Conservation (phyloP, 208 protist species). For the Leptomonas seymouri region DNA sequence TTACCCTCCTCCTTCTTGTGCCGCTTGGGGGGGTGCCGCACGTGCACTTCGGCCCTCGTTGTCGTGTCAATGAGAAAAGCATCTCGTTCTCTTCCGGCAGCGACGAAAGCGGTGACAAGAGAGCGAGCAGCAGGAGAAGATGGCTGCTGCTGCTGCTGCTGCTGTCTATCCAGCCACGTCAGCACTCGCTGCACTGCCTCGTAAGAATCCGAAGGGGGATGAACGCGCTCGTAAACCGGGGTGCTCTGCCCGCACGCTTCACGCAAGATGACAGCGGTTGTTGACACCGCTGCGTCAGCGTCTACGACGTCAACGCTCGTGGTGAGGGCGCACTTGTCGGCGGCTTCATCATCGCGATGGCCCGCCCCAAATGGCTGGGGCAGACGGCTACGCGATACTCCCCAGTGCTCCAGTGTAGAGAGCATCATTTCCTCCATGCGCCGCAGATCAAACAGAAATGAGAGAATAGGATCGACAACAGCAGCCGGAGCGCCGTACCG, state of each 20-base stretch:
- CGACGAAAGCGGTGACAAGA: constrained; percentile 26
- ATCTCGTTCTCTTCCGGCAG: constrained; percentile 10
- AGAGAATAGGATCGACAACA: constrained; percentile 73
- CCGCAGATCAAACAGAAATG: constrained; percentile 57
- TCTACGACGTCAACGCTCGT: too few relatives aligned
- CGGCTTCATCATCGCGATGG: neutral
- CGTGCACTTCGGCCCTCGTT: constrained; percentile 9
- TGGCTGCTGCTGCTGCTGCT: constrained; percentile 4
- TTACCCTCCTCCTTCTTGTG: neutral
- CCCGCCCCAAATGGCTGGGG: constrained; percentile 19
- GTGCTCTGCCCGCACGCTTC: constrained; percentile 6
- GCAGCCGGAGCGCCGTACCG: constrained; percentile 48
- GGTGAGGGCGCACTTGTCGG: neutral
- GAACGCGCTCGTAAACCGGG: neutral
- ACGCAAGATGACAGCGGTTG: neutral
- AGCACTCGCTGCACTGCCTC: constrained; percentile 22
- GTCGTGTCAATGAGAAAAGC: constrained; percentile 11
- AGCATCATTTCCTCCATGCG: constrained; percentile 48
- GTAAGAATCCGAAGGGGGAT: neutral
- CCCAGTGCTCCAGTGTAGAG: constrained; percentile 35
- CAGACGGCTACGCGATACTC: constrained; percentile 27
- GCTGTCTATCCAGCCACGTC: constrained; percentile 28
- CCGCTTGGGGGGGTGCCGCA: constrained; percentile 2
- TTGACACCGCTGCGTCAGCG: neutral
- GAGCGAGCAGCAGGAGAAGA: constrained; percentile 5